phyloP scores from a whole-genome alignment of 768 basidiomycete species.

The Amylocystis lapponica region DNA sequence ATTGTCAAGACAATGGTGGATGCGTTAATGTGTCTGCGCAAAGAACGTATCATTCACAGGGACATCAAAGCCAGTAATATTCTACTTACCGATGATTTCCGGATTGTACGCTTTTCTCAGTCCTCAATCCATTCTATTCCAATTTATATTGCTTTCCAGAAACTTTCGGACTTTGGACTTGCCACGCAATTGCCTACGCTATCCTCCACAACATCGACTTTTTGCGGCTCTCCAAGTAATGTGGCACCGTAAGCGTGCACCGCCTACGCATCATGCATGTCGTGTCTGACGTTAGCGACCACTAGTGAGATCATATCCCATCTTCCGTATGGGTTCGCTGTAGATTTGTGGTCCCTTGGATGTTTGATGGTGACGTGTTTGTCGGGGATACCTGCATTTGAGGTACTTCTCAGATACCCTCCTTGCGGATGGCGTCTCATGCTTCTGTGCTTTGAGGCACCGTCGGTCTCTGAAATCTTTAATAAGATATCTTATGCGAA shows the following conservation, averaged over 20 bases:
- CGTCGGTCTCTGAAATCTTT: slow-evolving; percentile 14
- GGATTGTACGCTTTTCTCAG: slow-evolving; percentile 29
- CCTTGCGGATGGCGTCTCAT: neutral
- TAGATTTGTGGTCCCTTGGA: slow-evolving; percentile 46
- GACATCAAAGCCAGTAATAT: slow-evolving; percentile 36
- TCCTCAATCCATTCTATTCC: neutral
- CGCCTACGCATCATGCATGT: neutral
- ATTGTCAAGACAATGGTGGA: slow-evolving; percentile 35
- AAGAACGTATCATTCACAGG: slow-evolving; percentile 38
- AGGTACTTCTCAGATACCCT: slow-evolving; percentile 18
- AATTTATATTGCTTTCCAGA: slow-evolving; percentile 25
- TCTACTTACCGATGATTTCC: slow-evolving; percentile 33
- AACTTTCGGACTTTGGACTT: slow-evolving; percentile 37
- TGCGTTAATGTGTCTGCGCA: slow-evolving; percentile 38
- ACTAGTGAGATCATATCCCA: slow-evolving; percentile 35
- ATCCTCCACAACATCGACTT: slow-evolving; percentile 15
- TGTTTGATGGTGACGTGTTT: slow-evolving; percentile 35
- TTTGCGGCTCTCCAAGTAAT: slow-evolving; percentile 24
- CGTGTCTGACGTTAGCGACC: neutral
- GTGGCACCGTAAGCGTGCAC: slow-evolving; percentile 35
- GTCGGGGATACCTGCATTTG: slow-evolving; percentile 28
- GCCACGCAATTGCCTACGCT: slow-evolving; percentile 26
- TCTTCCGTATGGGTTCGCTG: slow-evolving; percentile 28
- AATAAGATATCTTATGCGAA: slow-evolving; percentile 19
- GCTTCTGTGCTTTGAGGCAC: slow-evolving; percentile 14